These are phyloP conservation scores for Rubia tinctorum DNA, from an alignment of 305 asterid species.

Conservation along the genomic window DNA sequence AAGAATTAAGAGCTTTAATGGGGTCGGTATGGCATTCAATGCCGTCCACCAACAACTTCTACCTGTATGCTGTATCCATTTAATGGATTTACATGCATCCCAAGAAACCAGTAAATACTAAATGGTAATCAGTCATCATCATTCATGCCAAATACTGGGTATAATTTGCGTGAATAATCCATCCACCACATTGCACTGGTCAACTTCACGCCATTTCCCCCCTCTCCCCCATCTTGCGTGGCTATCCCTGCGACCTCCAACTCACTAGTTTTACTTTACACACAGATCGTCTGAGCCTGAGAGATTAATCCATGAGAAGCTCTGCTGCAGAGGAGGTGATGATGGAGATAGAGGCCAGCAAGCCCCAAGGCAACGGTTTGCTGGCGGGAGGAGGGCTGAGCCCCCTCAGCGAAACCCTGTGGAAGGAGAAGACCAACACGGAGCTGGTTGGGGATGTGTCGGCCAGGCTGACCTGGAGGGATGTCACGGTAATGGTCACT, in stretches of 20 bases:
- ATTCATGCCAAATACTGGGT: constrained; percentile 3
- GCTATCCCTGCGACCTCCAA: no score
- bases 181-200: constrained; percentile 21
- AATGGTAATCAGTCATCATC: neutral
- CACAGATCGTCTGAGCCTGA: no score
- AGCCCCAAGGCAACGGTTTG: constrained; percentile 61
- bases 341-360: constrained; percentile 87
- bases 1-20: no score
- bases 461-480: constrained; percentile 86
- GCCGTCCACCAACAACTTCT: no score
- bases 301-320: constrained; percentile 42
- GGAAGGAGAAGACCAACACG: constrained; percentile 87
- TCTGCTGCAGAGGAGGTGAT: constrained; percentile 51
- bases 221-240: no score
- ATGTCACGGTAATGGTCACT: constrained; percentile 77
- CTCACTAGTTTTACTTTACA: neutral
- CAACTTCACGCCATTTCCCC: constrained; percentile 47
- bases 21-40: no score
- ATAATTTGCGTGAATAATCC: constrained; percentile 16
- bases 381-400: constrained; percentile 89
- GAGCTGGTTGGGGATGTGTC: constrained; percentile 89
- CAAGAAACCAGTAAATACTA: no score
- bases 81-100: no score
- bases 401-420: constrained; percentile 83
- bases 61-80: no score